phyloP scores from a whole-genome alignment of 768 basidiomycete species.

The Boletus reticuloceps region DNA sequence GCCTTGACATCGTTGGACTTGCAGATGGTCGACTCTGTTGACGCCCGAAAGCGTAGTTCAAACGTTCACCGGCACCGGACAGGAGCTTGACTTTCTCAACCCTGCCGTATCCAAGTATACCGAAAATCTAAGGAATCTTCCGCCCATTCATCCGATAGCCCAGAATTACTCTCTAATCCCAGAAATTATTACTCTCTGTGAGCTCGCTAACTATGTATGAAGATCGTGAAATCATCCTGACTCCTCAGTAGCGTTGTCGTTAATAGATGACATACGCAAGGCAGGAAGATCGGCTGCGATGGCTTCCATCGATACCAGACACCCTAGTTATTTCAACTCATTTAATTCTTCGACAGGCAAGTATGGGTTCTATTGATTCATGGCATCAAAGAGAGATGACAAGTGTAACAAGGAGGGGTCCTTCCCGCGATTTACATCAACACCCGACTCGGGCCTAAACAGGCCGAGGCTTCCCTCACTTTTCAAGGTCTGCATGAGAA shows the following conservation, averaged over 20 bases:
- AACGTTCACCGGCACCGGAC: neutral
- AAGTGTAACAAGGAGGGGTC: neutral
- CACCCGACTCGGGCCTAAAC: too few species aligned
- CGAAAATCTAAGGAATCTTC: neutral
- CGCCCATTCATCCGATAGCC: neutral
- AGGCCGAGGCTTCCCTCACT: too few species aligned
- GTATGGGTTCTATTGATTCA: neutral
- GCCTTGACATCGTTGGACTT: neutral
- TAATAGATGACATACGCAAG: neutral
- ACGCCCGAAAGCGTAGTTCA: neutral
- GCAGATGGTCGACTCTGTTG: neutral
- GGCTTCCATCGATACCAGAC: neutral
- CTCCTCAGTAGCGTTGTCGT: neutral
- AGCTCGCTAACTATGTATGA: neutral
- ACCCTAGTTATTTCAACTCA: neutral
- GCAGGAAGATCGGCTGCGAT: neutral
- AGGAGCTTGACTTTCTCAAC: neutral
- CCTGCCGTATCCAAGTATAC: neutral
- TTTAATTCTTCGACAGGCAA: neutral
- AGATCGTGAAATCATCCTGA: neutral
- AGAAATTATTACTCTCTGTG: neutral
- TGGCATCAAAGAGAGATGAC: neutral
- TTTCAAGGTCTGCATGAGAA: neutral
- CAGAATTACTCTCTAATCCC: neutral
- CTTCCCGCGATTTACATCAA: too few species aligned